These are phyloP conservation scores for Psidium guajava DNA, from an alignment of 345 rosid genomes.

Conservation along the genomic window DNA sequence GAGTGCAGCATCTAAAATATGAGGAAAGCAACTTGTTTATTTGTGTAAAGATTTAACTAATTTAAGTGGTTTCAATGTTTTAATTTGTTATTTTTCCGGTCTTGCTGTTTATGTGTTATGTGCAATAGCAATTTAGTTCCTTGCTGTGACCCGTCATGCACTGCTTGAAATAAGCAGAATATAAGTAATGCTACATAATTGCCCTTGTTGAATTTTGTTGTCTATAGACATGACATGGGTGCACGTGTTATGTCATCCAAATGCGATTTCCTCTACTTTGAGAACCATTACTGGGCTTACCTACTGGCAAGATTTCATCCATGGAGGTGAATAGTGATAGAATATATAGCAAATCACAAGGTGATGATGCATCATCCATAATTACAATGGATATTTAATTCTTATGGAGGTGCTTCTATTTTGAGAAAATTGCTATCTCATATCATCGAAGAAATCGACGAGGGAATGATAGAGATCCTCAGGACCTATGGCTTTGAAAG, in stretches of 20 bases:
- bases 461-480: conserved; percentile 98
- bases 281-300: conserved; percentile 2
- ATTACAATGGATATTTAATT: conserved; percentile 48
- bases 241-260: background rate
- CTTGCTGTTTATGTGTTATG: too few species aligned
- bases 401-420: conserved; percentile 28
- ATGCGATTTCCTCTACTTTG: background rate
- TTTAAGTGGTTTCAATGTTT: too few species aligned
- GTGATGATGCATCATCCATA: conserved; percentile 19
- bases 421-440: conserved; percentile 65
- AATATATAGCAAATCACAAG: conserved; percentile 15
- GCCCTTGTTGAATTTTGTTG: background rate
- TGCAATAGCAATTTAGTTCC: too few species aligned
- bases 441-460: conserved; percentile 90
- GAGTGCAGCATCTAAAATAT: background rate
- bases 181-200: too few species aligned
- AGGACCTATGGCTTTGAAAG: conserved; percentile 91
- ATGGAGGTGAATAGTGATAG: conserved; percentile 13
- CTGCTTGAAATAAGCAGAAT: too few species aligned
- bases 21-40: background rate
- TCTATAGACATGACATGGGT: background rate
- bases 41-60: background rate
- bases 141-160: too few species aligned
- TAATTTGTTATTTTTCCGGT: too few species aligned
- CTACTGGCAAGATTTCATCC: conserved; percentile 13